These are phyloP conservation scores for Anaeramoeba flamelloides DNA, from an alignment of 78 protist species.

Conservation along the genomic window DNA sequence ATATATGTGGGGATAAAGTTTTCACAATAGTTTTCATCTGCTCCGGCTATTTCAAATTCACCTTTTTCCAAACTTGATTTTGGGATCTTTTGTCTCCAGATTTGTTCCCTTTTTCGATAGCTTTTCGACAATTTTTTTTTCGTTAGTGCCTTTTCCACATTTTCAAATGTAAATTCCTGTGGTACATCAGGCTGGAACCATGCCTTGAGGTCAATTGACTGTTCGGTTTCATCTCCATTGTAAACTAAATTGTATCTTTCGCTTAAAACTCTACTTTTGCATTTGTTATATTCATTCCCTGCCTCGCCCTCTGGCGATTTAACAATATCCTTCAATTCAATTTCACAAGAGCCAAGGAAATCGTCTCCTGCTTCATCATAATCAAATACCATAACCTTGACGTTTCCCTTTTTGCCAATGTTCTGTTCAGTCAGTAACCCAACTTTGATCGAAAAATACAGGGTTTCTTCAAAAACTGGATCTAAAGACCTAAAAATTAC, in stretches of 20 bases:
- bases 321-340: not conserved
- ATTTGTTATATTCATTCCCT: not conserved
- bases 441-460: not conserved
- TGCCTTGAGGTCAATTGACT: not conserved
- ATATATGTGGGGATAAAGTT: not conserved
- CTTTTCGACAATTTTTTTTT: not conserved
- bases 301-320: not conserved
- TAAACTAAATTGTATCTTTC: too few species aligned
- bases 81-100: not conserved
- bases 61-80: not conserved
- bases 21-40: not conserved
- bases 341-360: not conserved
- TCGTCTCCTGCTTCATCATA: not conserved
- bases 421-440: not conserved
- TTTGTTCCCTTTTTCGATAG: not conserved
- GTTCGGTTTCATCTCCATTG: not conserved
- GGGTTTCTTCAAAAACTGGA: not conserved
- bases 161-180: not conserved
- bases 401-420: not conserved
- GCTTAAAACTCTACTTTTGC: not conserved
- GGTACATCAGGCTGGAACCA: not conserved
- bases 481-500: not conserved
- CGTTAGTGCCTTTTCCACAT: not conserved
- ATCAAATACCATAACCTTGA: not conserved
- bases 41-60: not conserved